Conservation (phyloP, 345 rosid species). For the Boechera retrofracta region DNA sequence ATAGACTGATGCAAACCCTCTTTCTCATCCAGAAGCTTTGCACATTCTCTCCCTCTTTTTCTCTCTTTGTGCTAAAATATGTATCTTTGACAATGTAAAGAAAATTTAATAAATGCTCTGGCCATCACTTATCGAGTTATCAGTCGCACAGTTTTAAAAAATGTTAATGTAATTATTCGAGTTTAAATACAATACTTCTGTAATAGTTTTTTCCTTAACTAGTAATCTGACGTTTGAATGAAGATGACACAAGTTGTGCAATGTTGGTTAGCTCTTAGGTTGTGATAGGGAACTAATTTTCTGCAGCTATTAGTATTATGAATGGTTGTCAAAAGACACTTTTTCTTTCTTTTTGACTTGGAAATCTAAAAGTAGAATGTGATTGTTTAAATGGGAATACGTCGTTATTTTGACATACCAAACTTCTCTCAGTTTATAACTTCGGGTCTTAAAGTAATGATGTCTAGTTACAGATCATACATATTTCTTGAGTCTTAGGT, state of each 20-base stretch:
- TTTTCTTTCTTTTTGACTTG: constrained; percentile 30
- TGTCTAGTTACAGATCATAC: background rate
- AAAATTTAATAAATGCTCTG: constrained; percentile 34
- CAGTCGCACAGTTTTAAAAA: background rate
- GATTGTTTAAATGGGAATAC: constrained; percentile 6
- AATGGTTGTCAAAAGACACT: constrained; percentile 32
- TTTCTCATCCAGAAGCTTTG: constrained; percentile 28
- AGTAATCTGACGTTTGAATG: constrained; percentile 1
- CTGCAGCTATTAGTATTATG: constrained; percentile 37
- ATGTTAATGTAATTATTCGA: background rate
- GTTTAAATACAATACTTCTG: background rate
- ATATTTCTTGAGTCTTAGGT: constrained; percentile 30
- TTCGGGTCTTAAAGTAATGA: constrained; percentile 5
- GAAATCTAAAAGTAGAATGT: constrained; percentile 34
- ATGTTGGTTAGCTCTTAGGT: constrained; percentile 32
- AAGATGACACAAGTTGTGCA: constrained; percentile 25
- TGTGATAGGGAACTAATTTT: constrained; percentile 43
- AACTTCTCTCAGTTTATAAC: constrained; percentile 26
- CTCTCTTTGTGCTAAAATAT: constrained; percentile 28
- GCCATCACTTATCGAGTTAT: constrained; percentile 23
- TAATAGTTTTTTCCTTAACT: background rate
- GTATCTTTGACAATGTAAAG: constrained; percentile 42
- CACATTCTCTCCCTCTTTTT: constrained; percentile 30
- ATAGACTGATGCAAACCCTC: constrained; percentile 42
- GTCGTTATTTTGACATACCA: constrained; percentile 26